Base-by-base conservation (phyloP, 1,139 yeast genomes). In the Blastobotrys apis region DNA sequence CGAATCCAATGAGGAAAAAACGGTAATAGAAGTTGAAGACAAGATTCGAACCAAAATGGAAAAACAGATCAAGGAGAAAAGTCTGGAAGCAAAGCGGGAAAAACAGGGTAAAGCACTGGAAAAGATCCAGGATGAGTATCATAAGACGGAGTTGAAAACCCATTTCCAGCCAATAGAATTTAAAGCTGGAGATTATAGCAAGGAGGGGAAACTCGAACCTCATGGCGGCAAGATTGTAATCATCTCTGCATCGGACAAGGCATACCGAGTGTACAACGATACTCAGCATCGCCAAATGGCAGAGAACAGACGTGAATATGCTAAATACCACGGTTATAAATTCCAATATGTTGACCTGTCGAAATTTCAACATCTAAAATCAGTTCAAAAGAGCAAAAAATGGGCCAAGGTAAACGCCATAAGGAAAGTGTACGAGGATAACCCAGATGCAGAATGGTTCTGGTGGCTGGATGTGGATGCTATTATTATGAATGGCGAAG, bases 391-490 rank as follows among this genome's bases (percentile, higher is more conserved):
- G 26, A 23, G 10, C 33, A 40, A 47, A n/a, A 57, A 53, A 57
- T 63, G 67, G 67, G 52, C 50, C 39, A 63, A 63, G 44, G 44
- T 62, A 19, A 55, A 54, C 3, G 65, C 65, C 15, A 58, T 63
- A 30, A 53, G 52, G 30, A 56, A 57, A 25, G 63, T 59, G 5
- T 60, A 58, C 42, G 53, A 53, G 25, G 39, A 37, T 9, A 37
- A 55, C 43, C 66, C 65, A 9, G 56, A 55, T 2, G 64, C 55
- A 15, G 64, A 63, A 34, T 63, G 67, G 67, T 49, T 64, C 32
- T 60, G 65, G 62, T 63, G 66, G 66, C 49, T 63, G 23, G 67
- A 63, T 37, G 47, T 55, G 2, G 67, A 63, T 47, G 51, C 57
- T 13, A 45, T 63, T 32, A 61, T 63, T 39, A 60, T 60, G 58